Evolutionary conservation across 192 early-diverging fungal species (phyloP), one percentile per base, ranked within the genome.

Genomic region (Backusella psychrophila): DNA sequence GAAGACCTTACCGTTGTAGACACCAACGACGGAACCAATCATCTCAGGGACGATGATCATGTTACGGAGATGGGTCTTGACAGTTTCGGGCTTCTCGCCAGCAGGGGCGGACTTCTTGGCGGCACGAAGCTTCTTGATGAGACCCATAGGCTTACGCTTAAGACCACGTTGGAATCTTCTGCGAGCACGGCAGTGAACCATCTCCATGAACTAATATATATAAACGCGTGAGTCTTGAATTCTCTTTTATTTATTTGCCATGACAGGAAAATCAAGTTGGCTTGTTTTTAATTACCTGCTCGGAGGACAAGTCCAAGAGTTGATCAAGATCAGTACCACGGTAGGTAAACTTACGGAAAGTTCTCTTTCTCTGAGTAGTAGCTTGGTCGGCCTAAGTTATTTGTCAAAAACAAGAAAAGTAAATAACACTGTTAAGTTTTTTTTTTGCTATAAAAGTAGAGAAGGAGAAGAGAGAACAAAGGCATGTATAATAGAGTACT

Each of bases 1-100:
- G 91, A 99, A 99, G 79, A 91, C 93, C 95, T 99, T 99, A 83
- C 97, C 97, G 91, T 98, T 98, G 94, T 99, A 97, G 81, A 99
- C 89, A 82, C 93, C 97, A 82, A 97, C 89, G 71, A 97, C 84
- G 66, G 95, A 96, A 75, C 97, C 97, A 80, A 99, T 95, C 97
- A 99, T 99, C 92, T 99, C 97, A 78, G 97, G 97, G 73, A 99
- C 96, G 78, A 99, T 95, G 82, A 99, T 96, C 97, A 99, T 99
- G 92, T 97, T 93, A 85, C 97, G 94, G 78, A 99, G 91, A 88
- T 99, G 97, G 82, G 97, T 99, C 93, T 99, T 99, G 89, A 99
- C 97, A 59, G 86, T 85, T 66, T 88, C 94, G 78, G 97, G 96
- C 94, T 99, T 99, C 90, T 99, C 97, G 86, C 87, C 84, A 76